Base-by-base conservation (phyloP, 1,139 yeast genomes). In the Hansenula sp. region DNA sequence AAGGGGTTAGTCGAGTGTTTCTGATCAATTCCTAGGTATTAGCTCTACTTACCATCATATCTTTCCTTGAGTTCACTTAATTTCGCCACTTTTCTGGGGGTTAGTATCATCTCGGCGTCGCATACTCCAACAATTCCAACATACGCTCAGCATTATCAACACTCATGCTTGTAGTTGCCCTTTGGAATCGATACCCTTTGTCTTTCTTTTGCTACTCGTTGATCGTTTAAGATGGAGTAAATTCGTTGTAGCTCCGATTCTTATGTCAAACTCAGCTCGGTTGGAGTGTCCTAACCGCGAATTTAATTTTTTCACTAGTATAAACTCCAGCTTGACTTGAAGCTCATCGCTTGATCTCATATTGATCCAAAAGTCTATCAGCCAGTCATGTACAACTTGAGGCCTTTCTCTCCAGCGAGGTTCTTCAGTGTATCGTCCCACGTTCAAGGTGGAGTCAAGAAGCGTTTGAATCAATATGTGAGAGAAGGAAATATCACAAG, bases 21-120 rank as follows among this genome's bases (percentile, higher is more conserved):
- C 18, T 2, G 5, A 33, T 29, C 33, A 34, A 35, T 10, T 18
- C 3, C 27, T 7, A 21, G 9, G 9, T 5, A 13, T 6, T 4
- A 6, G 17, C 10, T 10, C 24, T 13, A 38, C 51, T 41, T 25
- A 49, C 53, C 51, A 18, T 48, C 46, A 15, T 41, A 46, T 24
- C 33, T 43, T 17, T 41, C 24, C 11, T 32, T 18, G 8, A 42
- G 27, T 2, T 45, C 41, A 27, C 38, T 25, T 18, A 19, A 29
- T 15, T 13, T 41, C 33, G 30, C 5, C 21, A 15, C 33, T 18
- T 11, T 21, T 12, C 11, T 5, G 13, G 6, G 12, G 29, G 17
- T 41, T 36, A 29, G 27, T 18, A 11, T 25, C 28, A 25, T 25
- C 28, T 25, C 28, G 28, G n/a, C 5, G 13, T 15, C 3, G 25